Evolutionary conservation across 352 stramenopile species (phyloP), one percentile per base, ranked within the genome.

Genomic region (Globisporangium lucens): DNA sequence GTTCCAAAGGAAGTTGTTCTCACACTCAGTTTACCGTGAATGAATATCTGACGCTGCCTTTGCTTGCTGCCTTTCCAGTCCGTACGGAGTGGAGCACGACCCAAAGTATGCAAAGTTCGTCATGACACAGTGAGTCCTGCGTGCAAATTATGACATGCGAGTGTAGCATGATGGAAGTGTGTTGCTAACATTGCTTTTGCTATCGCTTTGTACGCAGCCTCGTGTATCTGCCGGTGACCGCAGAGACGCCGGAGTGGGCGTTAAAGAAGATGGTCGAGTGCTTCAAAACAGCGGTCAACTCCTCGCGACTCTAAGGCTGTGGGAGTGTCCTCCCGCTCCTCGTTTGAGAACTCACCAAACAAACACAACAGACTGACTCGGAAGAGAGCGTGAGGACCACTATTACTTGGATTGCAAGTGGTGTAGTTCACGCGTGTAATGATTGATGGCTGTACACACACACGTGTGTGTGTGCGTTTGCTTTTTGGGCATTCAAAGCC

Each of bases 191-290:
- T 57, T 64, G 2, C 59, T 36, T 56, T 24, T 9, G 30, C 10
- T 59, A 17, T 65, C 15, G 22, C 24, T 56, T 64, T 8, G 62
- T 35, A 9, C 36, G 24, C 35, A 94, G 82, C 61, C 78, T 94
- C 52, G 82, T 94, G 33, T 94, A 94, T 61, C 65, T 94, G 51
- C 86, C 86, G 13, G 78, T 94, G 56, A 94, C 86, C 0, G 76
- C 86, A 4, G 86, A 94, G 73, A 92, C 76, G 33, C 86, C 86
- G 0, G 75, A 89, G 13, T 94, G 86, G 86, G 86, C 84, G 4
- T 75, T 94, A 38, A 69, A 88, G 51, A 94, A 93, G 69, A 94
- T 94, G 86, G 71, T 87, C 47, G 65, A 76, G 63, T 87, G 80
- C 55, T 79, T 94, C 30, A 76, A 75, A 36, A 70, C 82, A 10